These are phyloP conservation scores for Phlebopus sp. DNA, from an alignment of 1,284 basidiomycete genomes.

Conservation along the genomic window DNA sequence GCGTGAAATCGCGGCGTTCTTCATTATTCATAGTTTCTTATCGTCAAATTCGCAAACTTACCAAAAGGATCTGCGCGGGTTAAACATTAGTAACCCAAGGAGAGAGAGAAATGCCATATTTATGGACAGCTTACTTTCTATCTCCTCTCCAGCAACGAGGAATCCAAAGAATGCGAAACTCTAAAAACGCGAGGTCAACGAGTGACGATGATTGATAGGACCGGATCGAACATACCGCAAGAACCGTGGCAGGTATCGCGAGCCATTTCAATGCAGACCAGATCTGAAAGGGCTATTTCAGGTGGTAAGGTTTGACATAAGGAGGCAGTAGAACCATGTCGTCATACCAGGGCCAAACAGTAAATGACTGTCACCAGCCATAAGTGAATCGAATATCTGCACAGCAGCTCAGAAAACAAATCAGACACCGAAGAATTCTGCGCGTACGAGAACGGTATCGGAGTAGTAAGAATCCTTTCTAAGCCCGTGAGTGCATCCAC, in stretches of 20 bases:
- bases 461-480: constrained; percentile 76
- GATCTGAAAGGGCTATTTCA: constrained; percentile 63
- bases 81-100: constrained; percentile 8
- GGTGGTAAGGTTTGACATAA: constrained; percentile 6
- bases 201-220: constrained; percentile 5
- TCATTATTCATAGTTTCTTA: constrained; percentile 5
- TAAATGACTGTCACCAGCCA: constrained; percentile 64
- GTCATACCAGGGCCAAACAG: constrained; percentile 49
- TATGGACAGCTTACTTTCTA: constrained; percentile 49
- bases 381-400: constrained; percentile 61
- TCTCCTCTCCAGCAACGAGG: constrained; percentile 67
- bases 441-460: constrained; percentile 73
- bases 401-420: neutral
- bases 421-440: constrained; percentile 3
- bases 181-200: constrained; percentile 14
- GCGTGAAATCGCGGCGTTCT: constrained; percentile 12
- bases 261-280: constrained; percentile 58
- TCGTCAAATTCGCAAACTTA: constrained; percentile 14
- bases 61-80: constrained; percentile 51
- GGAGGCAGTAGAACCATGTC: constrained; percentile 11
- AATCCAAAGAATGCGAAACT: constrained; percentile 70
- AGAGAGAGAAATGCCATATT: constrained; percentile 4
- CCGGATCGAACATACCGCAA: constrained; percentile 30
- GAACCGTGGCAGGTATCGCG: constrained; percentile 61
- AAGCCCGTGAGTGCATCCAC: constrained; percentile 68